These are phyloP conservation scores for Pseudogymnoascus sp. DNA, from an alignment of 2,329 filamentous ascomycete genomes.

Conservation along the genomic window DNA sequence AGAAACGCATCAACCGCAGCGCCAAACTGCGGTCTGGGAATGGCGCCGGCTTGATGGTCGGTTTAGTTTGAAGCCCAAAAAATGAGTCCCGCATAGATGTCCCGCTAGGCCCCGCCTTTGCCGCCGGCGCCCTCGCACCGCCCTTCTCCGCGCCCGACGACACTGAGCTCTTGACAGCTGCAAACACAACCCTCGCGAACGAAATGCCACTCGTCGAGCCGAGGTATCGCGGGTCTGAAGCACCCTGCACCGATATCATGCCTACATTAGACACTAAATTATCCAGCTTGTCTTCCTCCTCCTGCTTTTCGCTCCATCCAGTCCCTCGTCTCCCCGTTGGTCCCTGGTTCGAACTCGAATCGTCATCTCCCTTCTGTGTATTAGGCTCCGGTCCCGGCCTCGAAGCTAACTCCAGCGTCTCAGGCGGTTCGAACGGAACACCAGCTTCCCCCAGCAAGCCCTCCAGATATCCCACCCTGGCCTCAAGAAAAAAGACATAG, in stretches of 20 bases:
- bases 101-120: conserved; percentile 40
- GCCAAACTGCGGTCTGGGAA: conserved; percentile 78
- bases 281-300: conserved; percentile 56
- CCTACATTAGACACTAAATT: conserved; percentile 64
- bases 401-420: conserved; percentile 60
- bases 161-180: conserved; percentile 73
- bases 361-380: conserved; percentile 9
- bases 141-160: conserved; percentile 62
- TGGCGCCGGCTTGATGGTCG: conserved; percentile 74
- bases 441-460: conserved; percentile 61
- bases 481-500: conserved; percentile 94
- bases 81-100: conserved; percentile 93
- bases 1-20: conserved; percentile 67
- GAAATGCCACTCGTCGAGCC: conserved; percentile 87
- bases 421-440: conserved; percentile 65
- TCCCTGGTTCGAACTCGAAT: conserved; percentile 14
- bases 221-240: conserved; percentile 72
- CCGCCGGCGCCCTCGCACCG: conserved; percentile 39
- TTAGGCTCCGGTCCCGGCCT: conserved; percentile 30
- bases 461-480: conserved; percentile 77
- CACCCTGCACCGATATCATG: conserved; percentile 71
- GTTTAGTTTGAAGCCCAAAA: conserved; percentile 90
- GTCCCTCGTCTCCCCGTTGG: conserved; percentile 20
- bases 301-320: conserved; percentile 39
- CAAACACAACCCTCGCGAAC: conserved; percentile 89